Evolutionary conservation across 805 yeast species (phyloP).

Genomic region (Metschnikowia henanensis): DNA sequence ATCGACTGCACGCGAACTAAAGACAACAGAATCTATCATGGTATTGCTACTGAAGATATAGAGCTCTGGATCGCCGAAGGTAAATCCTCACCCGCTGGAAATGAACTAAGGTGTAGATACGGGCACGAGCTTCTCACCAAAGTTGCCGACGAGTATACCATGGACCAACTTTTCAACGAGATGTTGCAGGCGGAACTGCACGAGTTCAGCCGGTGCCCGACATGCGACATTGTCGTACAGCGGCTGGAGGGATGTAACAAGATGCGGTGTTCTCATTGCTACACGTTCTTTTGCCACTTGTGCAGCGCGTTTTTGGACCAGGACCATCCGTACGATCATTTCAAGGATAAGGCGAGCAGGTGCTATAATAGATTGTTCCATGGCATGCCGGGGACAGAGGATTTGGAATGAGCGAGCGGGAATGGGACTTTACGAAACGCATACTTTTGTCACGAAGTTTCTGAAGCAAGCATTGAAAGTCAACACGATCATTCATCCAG

Average conservation of each 20-base stretch:
- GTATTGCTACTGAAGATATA: constrained; percentile 34
- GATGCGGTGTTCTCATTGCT: constrained; percentile 55
- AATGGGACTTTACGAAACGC: too few species aligned
- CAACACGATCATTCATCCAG: too few species aligned
- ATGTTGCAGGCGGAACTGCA: constrained; percentile 42
- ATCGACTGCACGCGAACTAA: constrained; percentile 40
- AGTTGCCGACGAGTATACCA: constrained; percentile 44
- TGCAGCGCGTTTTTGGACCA: constrained; percentile 46
- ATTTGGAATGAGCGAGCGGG: constrained; percentile 3
- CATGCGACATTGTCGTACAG: constrained; percentile 49
- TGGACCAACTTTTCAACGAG: constrained; percentile 48
- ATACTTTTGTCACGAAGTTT: too few species aligned
- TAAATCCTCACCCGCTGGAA: constrained; percentile 31
- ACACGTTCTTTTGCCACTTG: constrained; percentile 50
- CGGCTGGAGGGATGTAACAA: constrained; percentile 65
- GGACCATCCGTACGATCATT: constrained; percentile 54
- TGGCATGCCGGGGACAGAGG: constrained; percentile 39
- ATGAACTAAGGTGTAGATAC: constrained; percentile 38
- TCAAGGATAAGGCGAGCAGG: constrained; percentile 34
- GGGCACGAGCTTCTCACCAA: constrained; percentile 44
- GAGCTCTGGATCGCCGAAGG: constrained; percentile 34
- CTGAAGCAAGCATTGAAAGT: too few species aligned
- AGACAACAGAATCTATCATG: constrained; percentile 22
- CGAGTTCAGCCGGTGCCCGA: constrained; percentile 51
- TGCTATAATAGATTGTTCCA: constrained; percentile 55